A percentile compares a stretch with the other conserved stretches of the same genome.
Evolutionary conservation across 495 filamentous ascomycete genomes (phyloP).

Genomic region (Aspergillus haitiensis): DNA sequence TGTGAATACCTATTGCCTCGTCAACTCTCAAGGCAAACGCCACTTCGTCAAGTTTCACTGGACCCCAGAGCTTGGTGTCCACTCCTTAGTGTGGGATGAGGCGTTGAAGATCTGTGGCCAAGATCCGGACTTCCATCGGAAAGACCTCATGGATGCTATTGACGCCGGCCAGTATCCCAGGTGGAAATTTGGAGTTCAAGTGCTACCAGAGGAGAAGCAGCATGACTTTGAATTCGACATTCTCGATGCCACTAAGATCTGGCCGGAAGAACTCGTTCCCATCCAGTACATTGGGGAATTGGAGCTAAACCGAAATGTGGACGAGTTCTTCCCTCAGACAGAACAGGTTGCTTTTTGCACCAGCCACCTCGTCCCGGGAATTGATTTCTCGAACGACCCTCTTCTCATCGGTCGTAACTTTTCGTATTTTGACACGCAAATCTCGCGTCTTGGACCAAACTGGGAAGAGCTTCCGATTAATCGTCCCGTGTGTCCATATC

Average conservation of each 20-base stretch:
- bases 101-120: slow-evolving; percentile 78
- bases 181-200: slow-evolving; percentile 83
- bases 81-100: slow-evolving; percentile 87
- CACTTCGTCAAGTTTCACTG: slow-evolving; percentile 83
- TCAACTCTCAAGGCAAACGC: slow-evolving; percentile 69
- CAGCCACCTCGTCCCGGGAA: slow-evolving; percentile 79
- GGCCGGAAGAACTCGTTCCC: slow-evolving; percentile 82
- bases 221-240: slow-evolving; percentile 90
- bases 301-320: slow-evolving; percentile 77
- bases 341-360: slow-evolving; percentile 86
- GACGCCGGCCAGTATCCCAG: slow-evolving; percentile 64
- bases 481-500: slow-evolving; percentile 65
- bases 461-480: slow-evolving; percentile 89
- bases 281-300: slow-evolving; percentile 79
- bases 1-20: slow-evolving; percentile 77
- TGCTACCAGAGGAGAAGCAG: slow-evolving; percentile 66
- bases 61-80: slow-evolving; percentile 75
- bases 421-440: slow-evolving; percentile 84
- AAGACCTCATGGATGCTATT: slow-evolving; percentile 81
- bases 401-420: slow-evolving; percentile 84
- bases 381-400: slow-evolving; percentile 84
- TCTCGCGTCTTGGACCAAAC: slow-evolving; percentile 78
- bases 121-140: slow-evolving; percentile 86
- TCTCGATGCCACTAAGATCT: slow-evolving; percentile 88
- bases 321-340: slow-evolving; percentile 84